Evolutionary conservation across 2,329 filamentous ascomycete genomes (phyloP), one percentile per base, ranked within the genome.

Genomic region (Colletotrichum falcatum): DNA sequence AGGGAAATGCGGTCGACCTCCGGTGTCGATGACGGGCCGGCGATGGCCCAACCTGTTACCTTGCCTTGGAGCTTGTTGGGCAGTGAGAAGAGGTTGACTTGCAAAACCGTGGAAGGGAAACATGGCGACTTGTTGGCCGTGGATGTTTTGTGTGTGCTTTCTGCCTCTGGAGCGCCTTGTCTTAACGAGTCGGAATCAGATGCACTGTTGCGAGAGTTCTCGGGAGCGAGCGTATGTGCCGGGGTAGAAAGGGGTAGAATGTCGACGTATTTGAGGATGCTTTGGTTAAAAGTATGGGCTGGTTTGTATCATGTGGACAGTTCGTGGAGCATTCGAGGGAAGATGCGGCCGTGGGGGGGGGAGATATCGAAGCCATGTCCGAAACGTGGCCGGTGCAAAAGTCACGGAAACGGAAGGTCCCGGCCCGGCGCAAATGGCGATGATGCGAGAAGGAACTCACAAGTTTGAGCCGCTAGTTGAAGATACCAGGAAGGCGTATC

Each of bases 1-100:
- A 2, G 3, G 1, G 23, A 51, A 51, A 28, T 8, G 2, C 3
- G 2, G 8, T 9, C 3, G 9, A 2, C 0, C 5, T 23, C 8
- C 44, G 1, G 9, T 23, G 20, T 20, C 12, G 9, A 46, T 12
- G 9, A 3, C 2, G 9, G 1, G 20, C 44, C 4, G 20, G 9
- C 9, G 3, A 23, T 1, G 2, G 8, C 7, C 44, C 9, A 7
- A 6, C 1, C 3, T 20, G 16, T 3, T 39, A 1, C 5, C 18
- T 42, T 42, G 39, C 16, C 14, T 16, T 42, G 18, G 6, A n/a
- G 2, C 8, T n/a, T n/a, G 42, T 44, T n/a, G 2, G 18, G 1
- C 18, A 1, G 7, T 1, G 20, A 3, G 20, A 16, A 7, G 6
- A 7, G 42, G 42, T 20, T n/a, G 9, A 2, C 42, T n/a, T n/a